phyloP scores from a whole-genome alignment of 2,329 filamentous ascomycete species.

The Phialemoniopsis sp. region DNA sequence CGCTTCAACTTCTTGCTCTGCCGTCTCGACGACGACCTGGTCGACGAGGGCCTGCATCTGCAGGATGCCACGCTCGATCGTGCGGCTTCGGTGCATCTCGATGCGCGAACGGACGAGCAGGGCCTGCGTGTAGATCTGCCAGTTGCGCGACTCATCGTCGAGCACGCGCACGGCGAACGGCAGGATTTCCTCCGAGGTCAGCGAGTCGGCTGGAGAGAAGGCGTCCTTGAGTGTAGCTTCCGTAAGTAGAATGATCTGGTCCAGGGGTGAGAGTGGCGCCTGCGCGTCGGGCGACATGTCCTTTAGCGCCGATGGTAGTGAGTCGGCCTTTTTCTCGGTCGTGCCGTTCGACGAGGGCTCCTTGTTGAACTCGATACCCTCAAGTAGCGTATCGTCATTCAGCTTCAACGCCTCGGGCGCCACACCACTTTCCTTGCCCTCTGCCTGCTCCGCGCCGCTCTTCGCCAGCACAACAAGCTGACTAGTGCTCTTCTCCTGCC shows the following conservation, averaged over 20 bases:
- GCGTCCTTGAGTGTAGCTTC: slow-evolving; percentile 88
- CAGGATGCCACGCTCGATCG: slow-evolving; percentile 81
- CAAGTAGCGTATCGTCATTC: slow-evolving; percentile 90
- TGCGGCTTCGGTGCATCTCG: slow-evolving; percentile 81
- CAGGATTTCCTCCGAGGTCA: slow-evolving; percentile 90
- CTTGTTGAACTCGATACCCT: slow-evolving; percentile 75
- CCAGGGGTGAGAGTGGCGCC: slow-evolving; percentile 74
- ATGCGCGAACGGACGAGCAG: slow-evolving; percentile 85
- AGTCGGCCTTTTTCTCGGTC: slow-evolving; percentile 25
- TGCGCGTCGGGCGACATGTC: slow-evolving; percentile 55
- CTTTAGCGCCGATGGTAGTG: slow-evolving; percentile 10
- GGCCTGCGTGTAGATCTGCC: slow-evolving; percentile 96
- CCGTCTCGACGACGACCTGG: slow-evolving; percentile 86
- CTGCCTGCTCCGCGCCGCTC: slow-evolving; percentile 45
- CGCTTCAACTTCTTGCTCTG: slow-evolving; percentile 23
- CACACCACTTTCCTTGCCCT: slow-evolving; percentile 8
- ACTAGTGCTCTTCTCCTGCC: slow-evolving; percentile 74
- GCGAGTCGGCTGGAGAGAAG: slow-evolving; percentile 72
- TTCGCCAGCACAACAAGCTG: slow-evolving; percentile 89
- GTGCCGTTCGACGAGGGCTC: slow-evolving; percentile 33
- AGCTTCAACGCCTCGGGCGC: slow-evolving; percentile 55
- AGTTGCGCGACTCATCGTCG: slow-evolving; percentile 86
- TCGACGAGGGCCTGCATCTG: slow-evolving; percentile 95
- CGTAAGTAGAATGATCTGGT: slow-evolving; percentile 86
- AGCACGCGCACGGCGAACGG: slow-evolving; percentile 89